A percentile compares a stretch with the other conserved stretches of the same genome.
Evolutionary conservation across 441 rosid species (phyloP).

Genomic region (Dalechampia spathulata): DNA sequence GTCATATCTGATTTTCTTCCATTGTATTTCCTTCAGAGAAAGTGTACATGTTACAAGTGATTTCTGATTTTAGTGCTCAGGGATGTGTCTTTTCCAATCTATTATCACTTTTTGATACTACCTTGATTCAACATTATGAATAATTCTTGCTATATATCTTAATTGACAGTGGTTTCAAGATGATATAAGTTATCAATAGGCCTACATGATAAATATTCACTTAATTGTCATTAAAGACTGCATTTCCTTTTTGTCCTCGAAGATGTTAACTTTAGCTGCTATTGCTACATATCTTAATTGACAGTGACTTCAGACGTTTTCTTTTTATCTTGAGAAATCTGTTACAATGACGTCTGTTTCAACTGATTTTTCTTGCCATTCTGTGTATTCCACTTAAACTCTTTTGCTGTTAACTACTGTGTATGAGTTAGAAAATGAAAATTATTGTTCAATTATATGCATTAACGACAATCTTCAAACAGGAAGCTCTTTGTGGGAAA

Average conservation of each 20-base stretch:
- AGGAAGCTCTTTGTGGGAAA: slow-evolving; percentile 97
- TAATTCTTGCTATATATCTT: too few relatives aligned
- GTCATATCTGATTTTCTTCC: neutral
- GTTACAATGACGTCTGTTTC: neutral
- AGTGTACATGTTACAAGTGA: neutral
- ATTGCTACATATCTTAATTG: too few relatives aligned
- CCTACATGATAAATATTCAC: neutral
- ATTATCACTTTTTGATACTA: too few relatives aligned
- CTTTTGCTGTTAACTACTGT: neutral
- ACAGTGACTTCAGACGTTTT: too few relatives aligned
- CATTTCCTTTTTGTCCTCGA: neutral
- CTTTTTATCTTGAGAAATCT: neutral
- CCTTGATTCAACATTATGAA: too few relatives aligned
- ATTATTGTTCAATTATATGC: slow-evolving; percentile 1
- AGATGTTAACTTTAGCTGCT: neutral
- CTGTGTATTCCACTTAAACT: neutral
- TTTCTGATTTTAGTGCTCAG: neutral
- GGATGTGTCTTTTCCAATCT: too few relatives aligned
- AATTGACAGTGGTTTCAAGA: neutral
- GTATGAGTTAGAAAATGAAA: neutral
- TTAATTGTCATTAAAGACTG: neutral
- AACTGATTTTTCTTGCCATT: neutral
- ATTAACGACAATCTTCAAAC: slow-evolving; percentile 18
- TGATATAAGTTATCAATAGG: neutral
- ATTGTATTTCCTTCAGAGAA: neutral